Evolutionary conservation across 441 rosid species (phyloP).

Genomic region (Populus trichocarpa): DNA sequence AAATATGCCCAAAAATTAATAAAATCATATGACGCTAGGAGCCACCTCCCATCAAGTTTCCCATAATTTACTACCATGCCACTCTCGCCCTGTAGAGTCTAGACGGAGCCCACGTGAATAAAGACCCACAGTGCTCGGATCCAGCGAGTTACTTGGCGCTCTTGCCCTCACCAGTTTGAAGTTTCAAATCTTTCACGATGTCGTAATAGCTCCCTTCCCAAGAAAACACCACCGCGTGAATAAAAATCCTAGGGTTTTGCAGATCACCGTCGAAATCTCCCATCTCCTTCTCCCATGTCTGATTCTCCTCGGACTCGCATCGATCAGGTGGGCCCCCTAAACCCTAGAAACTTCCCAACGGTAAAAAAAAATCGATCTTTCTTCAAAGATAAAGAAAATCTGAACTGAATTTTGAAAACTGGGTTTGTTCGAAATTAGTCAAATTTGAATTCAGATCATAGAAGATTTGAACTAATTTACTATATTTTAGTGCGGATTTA

Average conservation of each 20-base stretch:
- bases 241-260: conserved; percentile 29
- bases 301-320: conserved; percentile 55
- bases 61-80: not conserved
- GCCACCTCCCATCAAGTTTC: not conserved
- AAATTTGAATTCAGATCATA: not conserved
- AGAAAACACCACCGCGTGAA: conserved; percentile 9
- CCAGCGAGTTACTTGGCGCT: conserved; percentile 24
- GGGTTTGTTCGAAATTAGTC: not conserved
- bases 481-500: not conserved
- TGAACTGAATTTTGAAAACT: not conserved
- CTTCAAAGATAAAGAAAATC: not conserved
- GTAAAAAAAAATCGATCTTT: conserved; percentile 11
- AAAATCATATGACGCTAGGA: not conserved
- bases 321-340: conserved; percentile 52
- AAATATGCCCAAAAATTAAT: no score
- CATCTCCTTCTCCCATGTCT: conserved; percentile 37
- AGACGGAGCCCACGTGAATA: not conserved
- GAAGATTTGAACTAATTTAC: not conserved
- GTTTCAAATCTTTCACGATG: conserved; percentile 18
- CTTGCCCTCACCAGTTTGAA: not conserved
- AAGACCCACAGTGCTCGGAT: not conserved
- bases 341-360: conserved; percentile 6
- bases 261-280: conserved; percentile 25
- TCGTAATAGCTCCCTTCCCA: conserved; percentile 15
- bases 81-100: not conserved